Evolutionary conservation across 2,329 filamentous ascomycete genomes (phyloP).

Genomic region (Trichoderma sp.): DNA sequence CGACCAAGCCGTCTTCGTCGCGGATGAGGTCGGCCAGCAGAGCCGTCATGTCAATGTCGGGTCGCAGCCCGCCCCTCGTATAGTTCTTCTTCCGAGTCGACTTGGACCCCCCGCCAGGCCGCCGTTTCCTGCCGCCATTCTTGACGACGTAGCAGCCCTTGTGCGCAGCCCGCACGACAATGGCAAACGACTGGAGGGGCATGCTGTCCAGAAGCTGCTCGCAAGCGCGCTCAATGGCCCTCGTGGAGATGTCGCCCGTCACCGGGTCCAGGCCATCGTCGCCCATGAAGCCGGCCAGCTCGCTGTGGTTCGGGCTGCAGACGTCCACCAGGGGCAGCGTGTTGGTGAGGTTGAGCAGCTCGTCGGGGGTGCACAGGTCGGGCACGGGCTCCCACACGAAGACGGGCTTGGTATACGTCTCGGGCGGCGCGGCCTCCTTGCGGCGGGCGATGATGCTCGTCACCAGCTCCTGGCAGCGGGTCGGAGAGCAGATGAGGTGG

Average conservation of each 20-base stretch:
- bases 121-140: slow-evolving; percentile 57
- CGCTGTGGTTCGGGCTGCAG: slow-evolving; percentile 80
- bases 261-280: slow-evolving; percentile 56
- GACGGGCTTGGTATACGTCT: slow-evolving; percentile 59
- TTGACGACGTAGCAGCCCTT: slow-evolving; percentile 69
- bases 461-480: slow-evolving; percentile 75
- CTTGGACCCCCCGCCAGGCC: slow-evolving; percentile 34
- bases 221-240: slow-evolving; percentile 59
- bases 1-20: slow-evolving; percentile 55
- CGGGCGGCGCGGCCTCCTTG: slow-evolving; percentile 43
- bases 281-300: slow-evolving; percentile 85
- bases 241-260: slow-evolving; percentile 56
- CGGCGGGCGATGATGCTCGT: slow-evolving; percentile 66
- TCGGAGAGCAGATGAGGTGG: slow-evolving; percentile 83
- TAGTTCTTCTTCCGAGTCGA: slow-evolving; percentile 47
- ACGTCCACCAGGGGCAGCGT: slow-evolving; percentile 63
- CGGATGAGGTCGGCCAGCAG: slow-evolving; percentile 62
- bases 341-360: slow-evolving; percentile 66
- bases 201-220: slow-evolving; percentile 65
- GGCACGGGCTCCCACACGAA: slow-evolving; percentile 97
- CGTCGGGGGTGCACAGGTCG: slow-evolving; percentile 75
- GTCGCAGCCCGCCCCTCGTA: slow-evolving; percentile 55
- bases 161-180: slow-evolving; percentile 72
- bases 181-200: slow-evolving; percentile 64
- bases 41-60: slow-evolving; percentile 65